Evolutionary conservation across 1,284 basidiomycete genomes (phyloP), one percentile per base, ranked within the genome.

Genomic region (Papiliotrema laurentii): DNA sequence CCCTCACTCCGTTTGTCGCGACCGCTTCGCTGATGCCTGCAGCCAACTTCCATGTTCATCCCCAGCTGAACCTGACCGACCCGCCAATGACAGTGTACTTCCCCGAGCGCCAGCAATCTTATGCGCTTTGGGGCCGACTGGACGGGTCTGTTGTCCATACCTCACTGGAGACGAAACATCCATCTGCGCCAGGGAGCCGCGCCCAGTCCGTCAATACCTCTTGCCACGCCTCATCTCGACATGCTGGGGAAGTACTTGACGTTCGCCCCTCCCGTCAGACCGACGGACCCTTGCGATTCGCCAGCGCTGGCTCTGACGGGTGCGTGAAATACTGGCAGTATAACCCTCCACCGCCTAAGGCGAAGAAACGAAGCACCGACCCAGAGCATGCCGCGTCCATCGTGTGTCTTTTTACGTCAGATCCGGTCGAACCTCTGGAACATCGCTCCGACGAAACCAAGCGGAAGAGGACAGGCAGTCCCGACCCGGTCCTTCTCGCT

Each of bases 271-370:
- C 35, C 0, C 21, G 37, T 0, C 10, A 22, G n/a, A 19, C 35
- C 5, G 56, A 49, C 4, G 49, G 50, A 14, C 31, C 35, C 22
- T n/a, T 57, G 7, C 50, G 61, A 35, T 73, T 68, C 60, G 64
- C 69, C 3, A 63, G 68, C 3, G 70, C 58, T 9, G 70, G 72
- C 2, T 56, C 57, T 24, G 72, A 74, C 47, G 72, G 72, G 4
- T 47, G 53, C n/a, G 59, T 70, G 39, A 73, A 73, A 53, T 54
- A 66, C 44, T 73, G 71, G 71, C 49, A 60, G 28, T 53, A 68
- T 6, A 50, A 62, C 31, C 61, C 64, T 0, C 57, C 58, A 3
- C 50, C 52, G 25, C 35, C 25, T 9, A 50, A 43, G 14, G 36
- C 38, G 0, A 65, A 63, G 2, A 66, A 67, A 51, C 45, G 54